Evolutionary conservation across 345 rosid genomes (phyloP), one percentile per base, ranked within the genome.

Genomic region (Gossypium raimondii): DNA sequence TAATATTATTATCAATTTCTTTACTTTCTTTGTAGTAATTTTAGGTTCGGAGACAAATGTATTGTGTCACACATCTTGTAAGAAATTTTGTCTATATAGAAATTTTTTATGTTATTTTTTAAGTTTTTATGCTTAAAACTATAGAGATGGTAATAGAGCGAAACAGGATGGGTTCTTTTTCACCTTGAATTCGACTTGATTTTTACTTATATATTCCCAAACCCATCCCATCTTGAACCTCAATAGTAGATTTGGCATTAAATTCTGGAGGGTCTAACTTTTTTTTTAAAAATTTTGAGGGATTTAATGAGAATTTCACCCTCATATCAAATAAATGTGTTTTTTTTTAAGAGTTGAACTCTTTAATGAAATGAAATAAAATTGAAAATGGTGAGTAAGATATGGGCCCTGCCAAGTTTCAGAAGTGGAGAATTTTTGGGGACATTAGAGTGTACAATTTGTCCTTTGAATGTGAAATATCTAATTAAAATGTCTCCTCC

Each of bases 401-500:
- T 13, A 38, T 41, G 62, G 80, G 83, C 80, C 24, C 81, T 34
- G 41, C 72, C 52, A n/a, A 52, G 73, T 44, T 43, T 9, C 60
- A 68, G 73, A 50, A 20, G 44, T 24, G 64, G 73, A 27, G 48
- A 62, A 74, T 73, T 11, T 59, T 65, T 16, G 75, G 76, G 77
- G 75, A 77, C 78, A 48, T 4, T 7, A 58, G 73, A 65, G 70
- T 67, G 81, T 41, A 75, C 78, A 68, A 74, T 51, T 66, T 77
- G 80, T 75, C 78, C 74, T 79, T 64, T 70, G 34, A 70, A 76
- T 67, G 65, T 68, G 76, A 82, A 82, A 74, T 72, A 52, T 34
- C 63, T 24, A 72, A 77, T 76, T 27, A 73, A 72, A 43, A 71
- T 83, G 86, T 81, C 74, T 76, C 86, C 86, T 22, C 56, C 75